Evolutionary conservation across 148 eudicot genomes (phyloP), one percentile per base, ranked within the genome.

Genomic region (Mesembryanthemum crystallinum): DNA sequence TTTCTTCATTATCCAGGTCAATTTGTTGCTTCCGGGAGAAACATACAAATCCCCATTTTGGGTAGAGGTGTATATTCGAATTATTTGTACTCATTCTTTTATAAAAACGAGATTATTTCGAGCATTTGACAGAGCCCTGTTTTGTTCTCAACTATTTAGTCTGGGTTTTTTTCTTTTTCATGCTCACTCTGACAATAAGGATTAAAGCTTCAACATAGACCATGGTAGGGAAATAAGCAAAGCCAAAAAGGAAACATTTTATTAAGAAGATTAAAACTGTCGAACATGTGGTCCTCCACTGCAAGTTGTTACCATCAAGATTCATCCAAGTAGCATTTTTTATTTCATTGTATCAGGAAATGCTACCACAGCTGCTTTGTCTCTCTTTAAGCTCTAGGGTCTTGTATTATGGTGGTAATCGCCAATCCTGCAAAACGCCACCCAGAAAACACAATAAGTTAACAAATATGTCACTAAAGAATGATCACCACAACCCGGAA

Each of bases 321-420:
- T 35, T 35, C 3, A 2, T 35, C 39, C 4, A 35, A 35, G 39
- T 35, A 35, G 39, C 39, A 35, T 35, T 35, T 35, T 35, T 35
- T n/a, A n/a, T n/a, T 39, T 5, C 9, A 39, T 39, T 39, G 43
- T 39, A 39, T 39, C 43, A 39, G 43, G 43, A 39, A 39, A 5
- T 39, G 43, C 9, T 6, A 39, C 43, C 43, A 6, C 43, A 5
- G 43, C 43, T 39, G 43, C 43, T 45, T 45, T 8, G 49, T 45
- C 49, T 12, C 49, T 13, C 32, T 13, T 42, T 60, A 65, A 67
- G 73, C 77, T 75, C 65, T 71, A 17, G 68, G 79, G 60, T 83
- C 86, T 80, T 83, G 86, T 33, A 80, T 28, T 67, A 80, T 80
- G 69, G 69, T 74, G 62, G 81, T 83, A 39, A 74, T 51, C 2